A percentile compares a stretch with the other conserved stretches of the same genome.
Conservation (phyloP, 2,329 filamentous ascomycete genomes). For the Ophiognomonia clavigignenti-juglandacearum region DNA sequence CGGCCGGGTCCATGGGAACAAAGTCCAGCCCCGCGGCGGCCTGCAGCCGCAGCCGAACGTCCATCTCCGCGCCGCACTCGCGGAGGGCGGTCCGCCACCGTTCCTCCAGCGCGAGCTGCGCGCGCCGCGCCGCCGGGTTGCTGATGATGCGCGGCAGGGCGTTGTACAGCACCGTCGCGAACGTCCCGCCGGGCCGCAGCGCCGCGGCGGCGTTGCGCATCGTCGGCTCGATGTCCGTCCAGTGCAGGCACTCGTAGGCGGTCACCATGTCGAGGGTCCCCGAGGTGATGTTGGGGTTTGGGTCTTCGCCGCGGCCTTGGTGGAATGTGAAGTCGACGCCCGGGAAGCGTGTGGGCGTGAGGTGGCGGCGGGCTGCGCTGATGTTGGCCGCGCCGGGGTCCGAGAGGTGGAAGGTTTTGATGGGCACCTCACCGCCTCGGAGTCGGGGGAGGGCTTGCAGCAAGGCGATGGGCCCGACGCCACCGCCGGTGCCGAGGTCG, state of each 20-base stretch:
- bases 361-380: not conserved
- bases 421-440: not conserved
- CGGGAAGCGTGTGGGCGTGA: not conserved
- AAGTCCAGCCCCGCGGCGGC: not conserved
- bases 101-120: not conserved
- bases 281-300: not conserved
- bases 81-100: not conserved
- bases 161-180: constrained; percentile 1
- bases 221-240: constrained; percentile 1
- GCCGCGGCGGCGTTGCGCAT: not conserved
- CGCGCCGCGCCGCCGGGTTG: not conserved
- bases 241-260: constrained; percentile 7
- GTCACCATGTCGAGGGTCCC: not conserved
- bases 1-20: not conserved
- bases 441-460: not conserved
- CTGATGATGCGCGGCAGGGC: not conserved
- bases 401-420: not conserved
- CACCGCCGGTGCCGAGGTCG: constrained; percentile 4
- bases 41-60: not conserved
- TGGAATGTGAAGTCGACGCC: not conserved
- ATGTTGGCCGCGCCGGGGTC: constrained; percentile 2
- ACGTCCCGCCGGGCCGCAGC: constrained; percentile 1
- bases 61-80: not conserved
- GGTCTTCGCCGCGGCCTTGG: not conserved
- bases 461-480: not conserved